Percentiles rank a stretch among this genome's conserved stretches.
Evolutionary conservation across 345 rosid genomes (phyloP).

Genomic region (Gossypioides kirkii): DNA sequence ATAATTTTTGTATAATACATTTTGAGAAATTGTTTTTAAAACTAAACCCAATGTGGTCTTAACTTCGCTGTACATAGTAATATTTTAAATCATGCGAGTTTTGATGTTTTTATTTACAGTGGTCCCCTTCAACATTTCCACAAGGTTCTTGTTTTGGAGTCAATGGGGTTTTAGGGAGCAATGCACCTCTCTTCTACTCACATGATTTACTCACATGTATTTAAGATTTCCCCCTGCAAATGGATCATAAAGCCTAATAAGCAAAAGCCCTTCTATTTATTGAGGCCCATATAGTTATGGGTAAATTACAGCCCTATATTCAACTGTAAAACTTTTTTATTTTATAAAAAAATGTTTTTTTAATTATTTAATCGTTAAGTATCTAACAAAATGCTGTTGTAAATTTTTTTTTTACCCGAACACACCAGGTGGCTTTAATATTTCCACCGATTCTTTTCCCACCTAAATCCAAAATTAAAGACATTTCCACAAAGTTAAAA

Average conservation of each 20-base stretch:
- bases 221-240: background rate
- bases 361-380: too few relatives aligned
- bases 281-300: background rate
- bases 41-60: slow-evolving; percentile 20
- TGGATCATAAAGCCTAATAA: background rate
- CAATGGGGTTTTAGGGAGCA: slow-evolving; percentile 12
- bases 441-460: too few relatives aligned
- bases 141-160: slow-evolving; percentile 12
- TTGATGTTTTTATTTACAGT: background rate
- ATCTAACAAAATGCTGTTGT: too few relatives aligned
- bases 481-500: accelerated
- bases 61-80: slow-evolving; percentile 11
- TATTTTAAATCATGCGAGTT: slow-evolving; percentile 16
- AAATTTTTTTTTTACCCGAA: too few relatives aligned
- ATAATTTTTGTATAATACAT: background rate
- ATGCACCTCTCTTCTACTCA: background rate
- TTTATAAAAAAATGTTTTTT: too few relatives aligned
- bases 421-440: too few relatives aligned
- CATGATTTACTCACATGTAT: slow-evolving; percentile 3
- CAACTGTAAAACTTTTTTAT: too few relatives aligned
- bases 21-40: background rate
- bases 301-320: too few relatives aligned
- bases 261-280: background rate
- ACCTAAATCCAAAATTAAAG: too few relatives aligned
- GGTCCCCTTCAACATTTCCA: slow-evolving; percentile 11